These are phyloP conservation scores for Malus asiatica DNA, from an alignment of 306 rosid species.

Conservation along the genomic window DNA sequence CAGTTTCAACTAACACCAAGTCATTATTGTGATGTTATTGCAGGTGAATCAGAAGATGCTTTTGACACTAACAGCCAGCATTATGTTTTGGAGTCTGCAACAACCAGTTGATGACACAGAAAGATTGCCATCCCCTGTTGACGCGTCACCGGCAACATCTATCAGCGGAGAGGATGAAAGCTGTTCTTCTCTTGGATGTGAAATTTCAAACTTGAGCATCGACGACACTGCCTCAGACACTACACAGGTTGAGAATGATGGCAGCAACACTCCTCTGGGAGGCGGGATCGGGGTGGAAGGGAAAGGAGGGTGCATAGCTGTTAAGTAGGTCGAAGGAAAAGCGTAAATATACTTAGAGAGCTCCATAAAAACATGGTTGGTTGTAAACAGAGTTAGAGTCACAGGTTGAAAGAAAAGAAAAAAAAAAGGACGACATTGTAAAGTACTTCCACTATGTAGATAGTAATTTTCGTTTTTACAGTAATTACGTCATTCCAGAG, in stretches of 20 bases:
- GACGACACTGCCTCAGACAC: slow-evolving; percentile 82
- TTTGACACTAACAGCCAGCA: slow-evolving; percentile 75
- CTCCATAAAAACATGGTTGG: slow-evolving; percentile 1
- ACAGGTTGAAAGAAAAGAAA: not conserved
- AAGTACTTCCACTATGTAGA: not conserved
- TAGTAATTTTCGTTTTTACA: not conserved
- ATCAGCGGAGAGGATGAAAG: slow-evolving; percentile 67
- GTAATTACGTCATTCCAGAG: not conserved
- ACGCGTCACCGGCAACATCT: slow-evolving; percentile 64
- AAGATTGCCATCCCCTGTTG: slow-evolving; percentile 43
- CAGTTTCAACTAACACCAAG: not conserved
- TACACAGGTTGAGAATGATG: slow-evolving; percentile 44
- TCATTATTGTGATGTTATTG: slow-evolving; percentile 15
- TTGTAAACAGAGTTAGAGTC: not conserved
- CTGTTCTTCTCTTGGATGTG: slow-evolving; percentile 63
- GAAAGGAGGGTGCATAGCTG: slow-evolving; percentile 2
- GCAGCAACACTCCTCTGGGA: not conserved
- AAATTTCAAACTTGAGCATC: slow-evolving; percentile 52
- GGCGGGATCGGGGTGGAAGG: not conserved
- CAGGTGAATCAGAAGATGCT: slow-evolving; percentile 99
- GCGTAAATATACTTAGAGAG: not conserved
- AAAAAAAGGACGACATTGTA: slow-evolving; percentile 1
- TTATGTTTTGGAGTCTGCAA: slow-evolving; percentile 92
- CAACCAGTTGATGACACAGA: slow-evolving; percentile 53
- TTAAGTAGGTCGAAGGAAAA: not conserved